Evolutionary conservation across 352 stramenopile genomes (phyloP).

Genomic region (Peronospora farinosa): DNA sequence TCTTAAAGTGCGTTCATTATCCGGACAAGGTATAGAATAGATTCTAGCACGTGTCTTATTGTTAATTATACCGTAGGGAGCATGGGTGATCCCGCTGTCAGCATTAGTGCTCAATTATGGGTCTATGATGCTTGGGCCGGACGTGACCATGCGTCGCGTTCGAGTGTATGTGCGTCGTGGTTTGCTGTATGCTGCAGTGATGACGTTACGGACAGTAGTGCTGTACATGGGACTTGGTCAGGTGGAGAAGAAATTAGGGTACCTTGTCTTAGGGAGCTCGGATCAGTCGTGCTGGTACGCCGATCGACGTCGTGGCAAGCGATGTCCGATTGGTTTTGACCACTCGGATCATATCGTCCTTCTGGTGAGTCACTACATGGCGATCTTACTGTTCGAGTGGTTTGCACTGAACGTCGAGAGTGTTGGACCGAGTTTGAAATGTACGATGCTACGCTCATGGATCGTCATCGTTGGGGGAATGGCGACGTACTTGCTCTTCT

Average conservation of each 20-base stretch:
- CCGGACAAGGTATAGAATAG: slow-evolving; percentile 18
- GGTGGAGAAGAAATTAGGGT: slow-evolving; percentile 42
- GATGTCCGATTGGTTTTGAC: slow-evolving; percentile 55
- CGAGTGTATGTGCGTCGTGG: slow-evolving; percentile 25
- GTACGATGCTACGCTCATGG: slow-evolving; percentile 40
- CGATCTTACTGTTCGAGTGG: slow-evolving; percentile 70
- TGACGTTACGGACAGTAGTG: slow-evolving; percentile 17
- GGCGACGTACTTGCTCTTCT: slow-evolving; percentile 53
- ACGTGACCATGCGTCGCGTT: slow-evolving; percentile 39
- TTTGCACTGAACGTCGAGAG: slow-evolving; percentile 56
- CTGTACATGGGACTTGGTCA: slow-evolving; percentile 58
- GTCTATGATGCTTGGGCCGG: slow-evolving; percentile 20
- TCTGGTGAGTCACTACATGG: slow-evolving; percentile 64
- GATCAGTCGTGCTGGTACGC: slow-evolving; percentile 56
- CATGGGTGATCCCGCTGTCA: slow-evolving; percentile 57
- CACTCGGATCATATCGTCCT: slow-evolving; percentile 78
- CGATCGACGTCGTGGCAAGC: slow-evolving; percentile 41
- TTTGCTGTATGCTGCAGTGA: slow-evolving; percentile 12
- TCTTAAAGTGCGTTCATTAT: slow-evolving; percentile 46
- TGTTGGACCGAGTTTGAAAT: slow-evolving; percentile 38
- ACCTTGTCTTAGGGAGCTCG: slow-evolving; percentile 32
- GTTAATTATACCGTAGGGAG: slow-evolving; percentile 27
- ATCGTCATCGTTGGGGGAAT: slow-evolving; percentile 34
- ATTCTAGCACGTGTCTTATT: not conserved
- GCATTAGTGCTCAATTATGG: slow-evolving; percentile 63